phyloP scores from a whole-genome alignment of 257 asterid genomes.

The Knoxia roxburghii region DNA sequence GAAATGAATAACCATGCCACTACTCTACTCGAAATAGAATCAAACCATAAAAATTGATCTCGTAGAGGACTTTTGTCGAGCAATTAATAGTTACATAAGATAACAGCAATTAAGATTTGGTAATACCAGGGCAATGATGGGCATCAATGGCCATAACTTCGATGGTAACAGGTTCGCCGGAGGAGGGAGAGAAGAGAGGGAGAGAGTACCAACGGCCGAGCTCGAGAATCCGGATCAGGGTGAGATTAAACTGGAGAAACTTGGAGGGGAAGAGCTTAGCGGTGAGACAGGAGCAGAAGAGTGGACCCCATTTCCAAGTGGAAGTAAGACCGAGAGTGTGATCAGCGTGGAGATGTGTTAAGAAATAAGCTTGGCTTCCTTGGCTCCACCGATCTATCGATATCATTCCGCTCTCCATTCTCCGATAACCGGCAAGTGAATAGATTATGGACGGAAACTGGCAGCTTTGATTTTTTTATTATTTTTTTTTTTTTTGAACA shows the following conservation, averaged over 20 bases:
- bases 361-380: conserved; percentile 86
- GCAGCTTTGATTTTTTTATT: no score
- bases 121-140: conserved; percentile 64
- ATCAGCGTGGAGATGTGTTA: conserved; percentile 88
- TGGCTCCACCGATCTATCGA: conserved; percentile 74
- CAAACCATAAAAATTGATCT: neutral
- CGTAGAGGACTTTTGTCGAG: conserved; percentile 18
- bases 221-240: conserved; percentile 58
- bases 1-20: neutral
- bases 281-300: conserved; percentile 71
- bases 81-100: neutral
- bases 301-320: conserved; percentile 60
- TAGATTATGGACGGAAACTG: no score
- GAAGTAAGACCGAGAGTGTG: conserved; percentile 68
- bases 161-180: conserved; percentile 36
- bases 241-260: conserved; percentile 64
- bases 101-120: neutral
- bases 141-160: conserved; percentile 67
- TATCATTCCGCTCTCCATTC: conserved; percentile 76
- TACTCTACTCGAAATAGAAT: neutral
- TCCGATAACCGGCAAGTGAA: no score
- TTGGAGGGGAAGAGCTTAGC: conserved; percentile 66
- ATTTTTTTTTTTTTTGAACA: no score
- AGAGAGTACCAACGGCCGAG: conserved; percentile 59
- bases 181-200: conserved; percentile 45